Base-by-base conservation (phyloP, 2,329 filamentous ascomycete species). In the Aureobasidium sp. region DNA sequence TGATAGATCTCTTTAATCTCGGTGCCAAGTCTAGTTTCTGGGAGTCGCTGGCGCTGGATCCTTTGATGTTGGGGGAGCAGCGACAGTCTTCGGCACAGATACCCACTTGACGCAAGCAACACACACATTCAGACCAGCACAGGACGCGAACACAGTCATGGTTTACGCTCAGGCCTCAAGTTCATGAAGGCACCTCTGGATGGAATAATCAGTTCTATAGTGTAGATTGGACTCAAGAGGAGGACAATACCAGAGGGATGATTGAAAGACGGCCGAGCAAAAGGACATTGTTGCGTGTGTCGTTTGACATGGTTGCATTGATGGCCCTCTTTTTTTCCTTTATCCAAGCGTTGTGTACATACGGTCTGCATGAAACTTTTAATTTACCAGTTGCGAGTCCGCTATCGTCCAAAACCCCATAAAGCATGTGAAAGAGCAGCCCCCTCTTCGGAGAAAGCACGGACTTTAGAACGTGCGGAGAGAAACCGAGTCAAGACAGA, bases 41-140 rank as follows among this genome's bases (percentile, higher is more conserved):
- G 60, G 60, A 52, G 51, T 62, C 48, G 43, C 60, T 62, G 60
- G 60, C 60, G 60, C 56, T 62, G 60, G 60, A 62, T 47, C 59
- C 47, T 53, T 62, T 62, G 32, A 48, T 39, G 44, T 61, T 44
- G 50, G 39, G 26, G 59, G 60, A 62, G 50, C 60, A 62, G 34
- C 60, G 60, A 26, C 20, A 53, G 50, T 62, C 41, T 56, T 55
- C 39, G 51, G 60, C 60, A 37, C 60, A 62, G 60, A 62, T 56
- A 62, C 60, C 60, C 59, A 48, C 37, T 61, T 47, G 50, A 52
- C 34, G 43, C 60, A 53, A 36, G 26, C 32, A 41, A 55, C 24
- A 62, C 60, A 37, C 34, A 37, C 29, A 39, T 32, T 37, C 39
- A 62, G 27, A 56, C 26, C 27, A 47, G 43, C 55, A 59, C 44